phyloP scores from a whole-genome alignment of 306 rosid species.

The Prunus salicina region DNA sequence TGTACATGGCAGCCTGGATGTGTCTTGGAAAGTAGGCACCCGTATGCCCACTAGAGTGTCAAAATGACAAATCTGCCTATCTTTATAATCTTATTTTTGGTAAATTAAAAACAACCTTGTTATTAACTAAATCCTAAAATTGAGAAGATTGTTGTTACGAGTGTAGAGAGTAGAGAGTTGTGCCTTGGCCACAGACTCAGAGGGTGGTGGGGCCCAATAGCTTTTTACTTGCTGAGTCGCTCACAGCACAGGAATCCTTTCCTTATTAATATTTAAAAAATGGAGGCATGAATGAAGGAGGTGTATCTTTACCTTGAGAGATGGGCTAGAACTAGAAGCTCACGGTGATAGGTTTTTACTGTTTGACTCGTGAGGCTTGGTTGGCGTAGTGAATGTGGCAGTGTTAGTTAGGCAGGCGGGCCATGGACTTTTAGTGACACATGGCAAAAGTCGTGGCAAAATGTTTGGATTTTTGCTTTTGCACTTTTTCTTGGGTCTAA shows the following conservation, averaged over 20 bases:
- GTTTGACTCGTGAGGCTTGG: not conserved
- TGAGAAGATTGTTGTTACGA: too few species aligned
- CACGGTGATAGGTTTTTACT: not conserved
- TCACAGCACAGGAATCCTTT: not conserved
- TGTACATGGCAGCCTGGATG: not conserved
- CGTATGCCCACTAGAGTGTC: not conserved
- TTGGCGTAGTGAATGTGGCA: not conserved
- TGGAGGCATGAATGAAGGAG: too few species aligned
- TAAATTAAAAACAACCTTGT: too few species aligned
- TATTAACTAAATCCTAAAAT: too few species aligned
- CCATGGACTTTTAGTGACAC: not conserved
- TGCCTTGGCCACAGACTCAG: not conserved
- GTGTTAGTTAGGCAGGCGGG: not conserved
- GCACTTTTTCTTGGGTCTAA: not conserved
- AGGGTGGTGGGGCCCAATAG: not conserved
- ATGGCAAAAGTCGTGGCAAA: not conserved
- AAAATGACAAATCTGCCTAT: slow-evolving; percentile 17
- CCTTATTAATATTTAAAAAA: not conserved
- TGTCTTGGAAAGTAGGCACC: not conserved
- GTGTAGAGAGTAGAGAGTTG: too few species aligned
- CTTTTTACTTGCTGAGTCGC: not conserved
- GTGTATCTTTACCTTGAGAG: too few species aligned
- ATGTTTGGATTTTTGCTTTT: not conserved
- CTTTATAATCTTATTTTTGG: too few species aligned
- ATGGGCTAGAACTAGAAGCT: not conserved